Conservation (phyloP, 495 filamentous ascomycete species). For the Hypoxylon rickii region DNA sequence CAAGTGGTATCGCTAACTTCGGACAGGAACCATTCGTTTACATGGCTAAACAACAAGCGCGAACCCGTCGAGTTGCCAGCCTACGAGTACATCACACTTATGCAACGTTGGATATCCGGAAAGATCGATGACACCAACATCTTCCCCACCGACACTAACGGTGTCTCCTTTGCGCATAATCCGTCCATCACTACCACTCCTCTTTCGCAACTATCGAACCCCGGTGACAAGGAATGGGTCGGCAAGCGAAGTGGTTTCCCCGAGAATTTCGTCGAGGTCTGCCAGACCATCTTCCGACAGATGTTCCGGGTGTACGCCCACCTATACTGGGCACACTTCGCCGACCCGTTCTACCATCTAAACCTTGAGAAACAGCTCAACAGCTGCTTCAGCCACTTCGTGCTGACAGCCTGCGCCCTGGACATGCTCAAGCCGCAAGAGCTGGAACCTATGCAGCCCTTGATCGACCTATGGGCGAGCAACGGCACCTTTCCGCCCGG, state of each 20-base stretch:
- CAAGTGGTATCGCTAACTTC: constrained; percentile 18
- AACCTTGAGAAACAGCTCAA: constrained; percentile 85
- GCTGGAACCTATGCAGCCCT: constrained; percentile 88
- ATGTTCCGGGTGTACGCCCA: constrained; percentile 98
- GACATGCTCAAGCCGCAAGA: constrained; percentile 81
- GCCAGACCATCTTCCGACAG: constrained; percentile 89
- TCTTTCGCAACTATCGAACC: constrained; percentile 62
- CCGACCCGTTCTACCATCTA: constrained; percentile 82
- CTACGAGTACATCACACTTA: constrained; percentile 84
- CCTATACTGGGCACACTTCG: constrained; percentile 82
- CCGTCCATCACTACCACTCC: constrained; percentile 62
- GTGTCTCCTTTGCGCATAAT: constrained; percentile 60
- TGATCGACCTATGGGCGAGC: constrained; percentile 87
- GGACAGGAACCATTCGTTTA: constrained; percentile 79
- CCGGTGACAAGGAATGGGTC: constrained; percentile 71
- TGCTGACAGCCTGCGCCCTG: constrained; percentile 84
- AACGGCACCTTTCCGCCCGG: constrained; percentile 82
- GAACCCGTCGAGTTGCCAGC: constrained; percentile 73
- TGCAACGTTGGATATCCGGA: constrained; percentile 91
- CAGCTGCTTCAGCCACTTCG: constrained; percentile 93
- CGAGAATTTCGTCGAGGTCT: constrained; percentile 79
- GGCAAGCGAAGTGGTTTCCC: constrained; percentile 90
- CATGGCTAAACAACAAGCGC: constrained; percentile 75
- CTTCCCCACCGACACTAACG: constrained; percentile 77
- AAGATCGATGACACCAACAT: constrained; percentile 86